Evolutionary conservation across 2,329 filamentous ascomycete genomes (phyloP).

Genomic region (Didymella pomorum): DNA sequence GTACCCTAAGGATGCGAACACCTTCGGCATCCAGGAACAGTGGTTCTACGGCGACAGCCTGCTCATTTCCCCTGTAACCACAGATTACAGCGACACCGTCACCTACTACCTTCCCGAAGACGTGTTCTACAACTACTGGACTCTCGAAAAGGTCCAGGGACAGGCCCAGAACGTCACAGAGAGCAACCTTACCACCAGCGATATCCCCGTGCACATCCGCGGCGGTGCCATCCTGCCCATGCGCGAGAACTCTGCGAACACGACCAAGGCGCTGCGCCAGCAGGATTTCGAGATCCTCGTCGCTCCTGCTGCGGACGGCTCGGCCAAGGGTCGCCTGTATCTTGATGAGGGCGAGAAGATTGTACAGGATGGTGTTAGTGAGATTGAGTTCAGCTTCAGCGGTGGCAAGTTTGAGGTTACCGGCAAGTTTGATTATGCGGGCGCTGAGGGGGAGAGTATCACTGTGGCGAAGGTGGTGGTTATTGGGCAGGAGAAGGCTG

Average conservation of each 20-base stretch:
- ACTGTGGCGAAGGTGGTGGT: conserved; percentile 39
- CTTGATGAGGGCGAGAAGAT: conserved; percentile 79
- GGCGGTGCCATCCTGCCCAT: conserved; percentile 72
- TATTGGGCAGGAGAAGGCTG: conserved; percentile 35
- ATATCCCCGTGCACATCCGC: conserved; percentile 73
- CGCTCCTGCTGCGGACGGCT: conserved; percentile 68
- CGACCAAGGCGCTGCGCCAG: conserved; percentile 68
- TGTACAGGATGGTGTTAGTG: conserved; percentile 63
- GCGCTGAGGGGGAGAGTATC: conserved; percentile 29
- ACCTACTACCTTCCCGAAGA: conserved; percentile 66
- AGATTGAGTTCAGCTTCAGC: conserved; percentile 68
- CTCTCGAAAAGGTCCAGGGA: conserved; percentile 57
- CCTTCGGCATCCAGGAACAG: conserved; percentile 62
- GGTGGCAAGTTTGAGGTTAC: conserved; percentile 59
- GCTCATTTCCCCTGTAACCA: conserved; percentile 64
- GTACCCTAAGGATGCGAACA: conserved; percentile 67
- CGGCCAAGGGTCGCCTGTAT: conserved; percentile 73
- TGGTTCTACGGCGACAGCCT: conserved; percentile 68
- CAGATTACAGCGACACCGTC: conserved; percentile 61
- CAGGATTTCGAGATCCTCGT: conserved; percentile 76
- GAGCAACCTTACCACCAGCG: conserved; percentile 57
- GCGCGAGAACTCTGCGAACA: conserved; percentile 65
- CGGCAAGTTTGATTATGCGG: conserved; percentile 63
- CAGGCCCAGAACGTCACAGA: conserved; percentile 56
- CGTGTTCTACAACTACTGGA: conserved; percentile 68